Evolutionary conservation across 345 rosid genomes (phyloP).

Genomic region (Corymbia maculata): DNA sequence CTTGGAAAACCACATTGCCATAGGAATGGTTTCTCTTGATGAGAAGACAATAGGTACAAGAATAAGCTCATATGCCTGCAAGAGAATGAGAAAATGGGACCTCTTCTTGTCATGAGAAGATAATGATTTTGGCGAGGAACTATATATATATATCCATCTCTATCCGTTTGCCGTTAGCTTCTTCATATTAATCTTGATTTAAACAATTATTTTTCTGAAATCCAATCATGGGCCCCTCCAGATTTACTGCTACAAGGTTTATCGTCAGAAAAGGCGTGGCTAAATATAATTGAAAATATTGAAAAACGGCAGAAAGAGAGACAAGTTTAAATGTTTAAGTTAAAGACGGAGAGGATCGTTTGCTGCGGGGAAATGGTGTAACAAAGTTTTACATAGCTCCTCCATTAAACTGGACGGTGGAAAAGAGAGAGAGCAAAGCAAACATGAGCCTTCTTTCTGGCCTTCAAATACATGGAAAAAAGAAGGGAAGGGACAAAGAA

Average conservation of each 20-base stretch:
- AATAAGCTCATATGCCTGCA: background rate
- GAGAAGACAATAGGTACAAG: background rate
- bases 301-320: background rate
- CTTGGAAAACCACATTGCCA: background rate
- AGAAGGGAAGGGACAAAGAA: background rate
- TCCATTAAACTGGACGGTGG: background rate
- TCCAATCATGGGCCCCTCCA: background rate
- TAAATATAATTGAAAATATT: background rate
- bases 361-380: background rate
- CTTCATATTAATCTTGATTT: background rate
- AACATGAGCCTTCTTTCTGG: constrained; percentile 7
- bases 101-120: background rate
- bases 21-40: background rate
- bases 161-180: background rate
- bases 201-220: background rate
- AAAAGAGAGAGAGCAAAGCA: background rate
- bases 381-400: background rate
- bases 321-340: background rate
- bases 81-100: background rate
- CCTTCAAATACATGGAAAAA: background rate
- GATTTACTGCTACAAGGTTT: background rate
- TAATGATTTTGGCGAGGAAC: background rate
- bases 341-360: background rate
- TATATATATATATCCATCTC: background rate
- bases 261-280: background rate